Evolutionary conservation across 345 rosid species (phyloP).

Genomic region (Salix purpurea): DNA sequence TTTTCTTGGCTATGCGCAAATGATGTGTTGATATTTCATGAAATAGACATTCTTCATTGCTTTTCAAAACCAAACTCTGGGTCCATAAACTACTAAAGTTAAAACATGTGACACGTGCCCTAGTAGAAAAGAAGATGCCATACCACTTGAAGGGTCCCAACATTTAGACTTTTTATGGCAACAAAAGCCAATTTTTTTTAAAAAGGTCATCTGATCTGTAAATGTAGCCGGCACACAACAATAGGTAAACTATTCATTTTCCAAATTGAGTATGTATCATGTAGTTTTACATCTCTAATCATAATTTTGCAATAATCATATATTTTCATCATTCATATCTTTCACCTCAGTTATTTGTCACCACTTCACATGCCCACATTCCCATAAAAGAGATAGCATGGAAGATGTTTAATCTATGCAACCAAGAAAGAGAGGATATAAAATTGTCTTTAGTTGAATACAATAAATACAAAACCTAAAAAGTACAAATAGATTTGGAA

Average conservation of each 20-base stretch:
- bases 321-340: too few species aligned
- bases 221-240: not conserved
- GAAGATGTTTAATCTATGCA: too few species aligned
- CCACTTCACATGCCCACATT: too few species aligned
- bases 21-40: not conserved
- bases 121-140: constrained; percentile 22
- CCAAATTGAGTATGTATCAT: not conserved
- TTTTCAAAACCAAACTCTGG: not conserved
- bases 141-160: not conserved
- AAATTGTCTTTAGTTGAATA: too few species aligned
- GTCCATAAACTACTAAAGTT: constrained; percentile 16
- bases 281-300: too few species aligned
- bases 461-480: not conserved
- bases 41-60: not conserved
- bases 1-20: not conserved
- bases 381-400: too few species aligned
- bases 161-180: constrained; percentile 11
- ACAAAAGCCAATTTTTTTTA: not conserved
- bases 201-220: not conserved
- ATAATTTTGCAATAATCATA: too few species aligned
- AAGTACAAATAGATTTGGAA: not conserved
- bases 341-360: too few species aligned
- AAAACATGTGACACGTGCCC: constrained; percentile 9
- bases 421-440: too few species aligned
- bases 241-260: too few species aligned